Evolutionary conservation across 1,284 basidiomycete species (phyloP).

Genomic region (Malassezia psittaci): DNA sequence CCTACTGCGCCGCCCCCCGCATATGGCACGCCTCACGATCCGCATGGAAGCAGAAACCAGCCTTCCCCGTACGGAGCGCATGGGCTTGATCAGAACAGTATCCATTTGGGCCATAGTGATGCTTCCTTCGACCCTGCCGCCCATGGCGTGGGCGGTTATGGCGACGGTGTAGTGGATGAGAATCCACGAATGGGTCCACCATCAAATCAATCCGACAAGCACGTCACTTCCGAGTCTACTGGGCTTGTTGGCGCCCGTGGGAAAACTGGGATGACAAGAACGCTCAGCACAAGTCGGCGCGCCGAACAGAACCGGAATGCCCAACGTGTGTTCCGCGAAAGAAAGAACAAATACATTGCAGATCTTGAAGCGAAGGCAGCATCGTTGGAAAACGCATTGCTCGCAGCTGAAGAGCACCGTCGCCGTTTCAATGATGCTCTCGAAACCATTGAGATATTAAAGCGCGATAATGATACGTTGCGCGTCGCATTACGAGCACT

Average conservation of each 20-base stretch:
- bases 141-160: conserved; percentile 8
- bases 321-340: conserved; percentile 25
- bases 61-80: conserved; percentile 4
- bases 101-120: conserved; percentile 10
- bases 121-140: conserved; percentile 9
- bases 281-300: conserved; percentile 32
- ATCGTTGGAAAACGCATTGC: conserved; percentile 24
- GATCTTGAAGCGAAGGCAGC: conserved; percentile 13
- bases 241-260: conserved; percentile 18
- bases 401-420: conserved; percentile 28
- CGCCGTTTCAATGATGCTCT: conserved; percentile 26
- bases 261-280: conserved; percentile 21
- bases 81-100: conserved; percentile 12
- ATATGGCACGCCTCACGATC: conserved; percentile 7
- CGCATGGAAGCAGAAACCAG: neutral
- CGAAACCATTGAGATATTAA: conserved; percentile 31
- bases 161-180: conserved; percentile 11
- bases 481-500: conserved; percentile 33
- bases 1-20: conserved; percentile 15
- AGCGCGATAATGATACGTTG: conserved; percentile 33
- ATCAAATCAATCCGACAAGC: neutral
- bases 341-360: conserved; percentile 22
- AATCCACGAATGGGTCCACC: conserved; percentile 7
- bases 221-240: conserved; percentile 15
- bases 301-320: conserved; percentile 30